Base-by-base conservation (phyloP, 2,329 filamentous ascomycete species). In the Plenodomus biglobosus region DNA sequence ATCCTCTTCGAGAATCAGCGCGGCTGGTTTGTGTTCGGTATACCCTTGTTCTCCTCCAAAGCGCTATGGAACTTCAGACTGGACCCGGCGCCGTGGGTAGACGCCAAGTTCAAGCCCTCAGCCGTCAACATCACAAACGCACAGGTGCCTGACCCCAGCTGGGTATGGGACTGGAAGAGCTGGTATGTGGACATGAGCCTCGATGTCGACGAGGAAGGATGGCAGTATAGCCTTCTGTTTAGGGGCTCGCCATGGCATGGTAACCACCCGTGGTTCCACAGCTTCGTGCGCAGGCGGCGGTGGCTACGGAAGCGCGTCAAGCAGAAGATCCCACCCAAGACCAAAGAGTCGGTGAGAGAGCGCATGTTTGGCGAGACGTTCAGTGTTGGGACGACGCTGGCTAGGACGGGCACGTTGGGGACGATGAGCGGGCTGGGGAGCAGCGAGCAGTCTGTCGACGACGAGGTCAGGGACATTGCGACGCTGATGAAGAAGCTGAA, bases 141-240 rank as follows among this genome's bases (percentile, higher is more conserved):
- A 0, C 92, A 96, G 70, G 84, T 96, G 1, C 94, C 94, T 0
- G 94, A 99, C 68, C 94, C 94, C 5, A 90, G 86, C 53, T 99
- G 94, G 94, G 85, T 90, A 67, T 99, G 94, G 94, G 84, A 79
- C 8, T 87, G 85, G 85, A 81, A 80, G 66, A 80, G 78, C 35
- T 87, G 85, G 84, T 87, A 86, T 66, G 84, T 86, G 22, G 85
- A 87, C 76, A 90, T 81, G 90, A 92, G 76, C n/a, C 82, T 87
- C 2, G 86, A 87, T 50, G 85, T 88, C 10, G 94, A 97, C 64
- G 87, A 92, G 53, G 88, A 92, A 54, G 94, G 94, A 3, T 99
- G 94, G 94, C 87, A 95, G 68, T 99, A 99, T 73, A 94, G 90
- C 15, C 91, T 96, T 68, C 86, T 88, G 57, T 99, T 97, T 67